phyloP scores from a whole-genome alignment of 2,329 filamentous ascomycete species.

The Coccinonectria pachysandricola region DNA sequence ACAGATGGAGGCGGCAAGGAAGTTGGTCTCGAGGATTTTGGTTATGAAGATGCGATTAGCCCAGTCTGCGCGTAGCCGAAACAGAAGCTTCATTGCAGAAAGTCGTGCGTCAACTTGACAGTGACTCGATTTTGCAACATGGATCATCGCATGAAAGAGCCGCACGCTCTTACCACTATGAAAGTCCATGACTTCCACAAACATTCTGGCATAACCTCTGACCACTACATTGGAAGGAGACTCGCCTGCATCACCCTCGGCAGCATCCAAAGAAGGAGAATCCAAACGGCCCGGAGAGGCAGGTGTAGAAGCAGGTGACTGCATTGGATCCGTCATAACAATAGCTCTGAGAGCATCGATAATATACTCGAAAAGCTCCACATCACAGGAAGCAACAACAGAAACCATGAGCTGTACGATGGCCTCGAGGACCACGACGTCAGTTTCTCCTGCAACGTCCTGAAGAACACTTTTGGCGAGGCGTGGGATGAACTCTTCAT shows the following conservation, averaged over 20 bases:
- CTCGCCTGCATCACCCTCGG: constrained; percentile 22
- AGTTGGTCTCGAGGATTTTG: constrained; percentile 58
- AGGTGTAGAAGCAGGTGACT: constrained; percentile 29
- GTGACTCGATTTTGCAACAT: constrained; percentile 48
- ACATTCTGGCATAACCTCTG: constrained; percentile 63
- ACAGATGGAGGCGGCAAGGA: constrained; percentile 61
- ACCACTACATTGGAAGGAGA: constrained; percentile 62
- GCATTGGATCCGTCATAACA: constrained; percentile 37
- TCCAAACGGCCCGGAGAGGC: constrained; percentile 14
- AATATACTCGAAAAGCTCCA: constrained; percentile 49
- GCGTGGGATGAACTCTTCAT: constrained; percentile 45
- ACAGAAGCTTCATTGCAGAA: constrained; percentile 66
- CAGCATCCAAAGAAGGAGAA: constrained; percentile 10
- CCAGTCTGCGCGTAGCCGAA: constrained; percentile 75
- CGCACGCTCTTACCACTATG: constrained; percentile 54
- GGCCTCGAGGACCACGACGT: constrained; percentile 53
- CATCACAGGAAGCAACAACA: constrained; percentile 50
- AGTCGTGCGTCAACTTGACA: constrained; percentile 61
- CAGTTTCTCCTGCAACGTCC: constrained; percentile 51
- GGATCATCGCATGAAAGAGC: constrained; percentile 53
- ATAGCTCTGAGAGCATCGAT: constrained; percentile 41
- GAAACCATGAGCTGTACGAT: constrained; percentile 55
- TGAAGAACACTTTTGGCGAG: constrained; percentile 53
- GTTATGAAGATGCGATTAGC: constrained; percentile 66
- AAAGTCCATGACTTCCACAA: constrained; percentile 60